phyloP scores from a whole-genome alignment of 202 grass and related monocot genomes.

The Schoenoplectus tabernaemontani region DNA sequence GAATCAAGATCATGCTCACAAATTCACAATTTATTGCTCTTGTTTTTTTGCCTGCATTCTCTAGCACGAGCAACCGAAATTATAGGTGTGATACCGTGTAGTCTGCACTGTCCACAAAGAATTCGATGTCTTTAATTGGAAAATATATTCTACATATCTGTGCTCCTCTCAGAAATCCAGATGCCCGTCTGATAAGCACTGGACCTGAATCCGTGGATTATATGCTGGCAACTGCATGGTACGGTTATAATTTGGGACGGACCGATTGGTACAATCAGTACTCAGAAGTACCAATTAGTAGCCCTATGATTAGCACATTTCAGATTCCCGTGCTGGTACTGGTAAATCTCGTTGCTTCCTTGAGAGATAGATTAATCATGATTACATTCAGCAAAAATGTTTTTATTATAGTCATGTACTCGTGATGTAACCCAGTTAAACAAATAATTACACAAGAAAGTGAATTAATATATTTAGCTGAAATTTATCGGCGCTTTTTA shows the following conservation, averaged over 20 bases:
- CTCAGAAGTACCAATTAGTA: neutral
- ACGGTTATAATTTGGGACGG: neutral
- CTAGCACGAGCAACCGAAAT: neutral
- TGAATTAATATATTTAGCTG: neutral
- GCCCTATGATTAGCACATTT: no score
- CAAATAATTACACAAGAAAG: neutral
- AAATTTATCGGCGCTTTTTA: neutral
- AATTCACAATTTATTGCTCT: no score
- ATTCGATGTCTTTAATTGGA: neutral
- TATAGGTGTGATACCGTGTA: neutral
- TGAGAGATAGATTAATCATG: neutral
- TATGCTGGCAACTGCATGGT: neutral
- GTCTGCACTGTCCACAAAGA: neutral
- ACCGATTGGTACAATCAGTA: neutral
- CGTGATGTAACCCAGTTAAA: neutral
- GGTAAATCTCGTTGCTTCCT: neutral
- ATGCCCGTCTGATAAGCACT: neutral
- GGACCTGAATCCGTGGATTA: neutral
- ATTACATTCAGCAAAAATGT: neutral
- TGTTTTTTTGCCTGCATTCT: no score
- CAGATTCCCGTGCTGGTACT: neutral
- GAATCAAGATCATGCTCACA: no score
- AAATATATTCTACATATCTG: neutral
- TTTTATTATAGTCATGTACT: neutral
- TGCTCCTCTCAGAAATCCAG: neutral